Conservation (phyloP, 208 protist species). For the Crithidia expoeki region DNA sequence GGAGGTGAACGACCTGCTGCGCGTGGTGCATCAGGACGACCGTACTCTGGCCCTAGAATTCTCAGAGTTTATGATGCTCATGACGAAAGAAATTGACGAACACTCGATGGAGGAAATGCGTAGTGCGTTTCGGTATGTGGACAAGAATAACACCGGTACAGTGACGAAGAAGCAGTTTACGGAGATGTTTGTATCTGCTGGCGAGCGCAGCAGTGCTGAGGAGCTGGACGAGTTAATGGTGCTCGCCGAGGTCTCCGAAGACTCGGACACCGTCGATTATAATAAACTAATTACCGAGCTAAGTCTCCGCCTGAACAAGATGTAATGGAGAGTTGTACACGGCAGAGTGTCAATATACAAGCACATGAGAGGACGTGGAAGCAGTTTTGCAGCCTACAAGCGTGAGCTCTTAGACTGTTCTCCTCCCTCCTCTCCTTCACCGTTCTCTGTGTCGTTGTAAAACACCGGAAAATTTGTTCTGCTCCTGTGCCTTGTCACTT, state of each 20-base stretch:
- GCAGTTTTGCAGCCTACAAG: too few species aligned
- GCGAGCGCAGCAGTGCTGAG: slow-evolving; percentile 86
- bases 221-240: slow-evolving; percentile 82
- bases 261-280: slow-evolving; percentile 75
- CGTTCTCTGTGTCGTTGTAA: too few species aligned
- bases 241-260: slow-evolving; percentile 54
- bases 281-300: slow-evolving; percentile 71
- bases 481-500: too few species aligned
- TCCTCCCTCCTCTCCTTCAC: too few species aligned
- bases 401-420: too few species aligned
- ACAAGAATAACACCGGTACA: slow-evolving; percentile 83
- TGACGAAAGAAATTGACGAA: slow-evolving; percentile 51
- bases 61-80: slow-evolving; percentile 76
- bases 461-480: too few species aligned
- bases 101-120: slow-evolving; percentile 75
- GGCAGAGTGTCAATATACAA: slow-evolving; percentile 8
- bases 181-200: slow-evolving; percentile 64
- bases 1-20: slow-evolving; percentile 95
- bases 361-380: too few species aligned
- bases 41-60: slow-evolving; percentile 87
- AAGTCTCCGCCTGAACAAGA: slow-evolving; percentile 50
- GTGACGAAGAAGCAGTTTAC: slow-evolving; percentile 73
- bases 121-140: slow-evolving; percentile 76
- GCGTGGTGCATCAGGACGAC: slow-evolving; percentile 90
- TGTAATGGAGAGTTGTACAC: slow-evolving; percentile 26